phyloP scores from a whole-genome alignment of 2,329 filamentous ascomycete genomes.

The Penicillium sp. region DNA sequence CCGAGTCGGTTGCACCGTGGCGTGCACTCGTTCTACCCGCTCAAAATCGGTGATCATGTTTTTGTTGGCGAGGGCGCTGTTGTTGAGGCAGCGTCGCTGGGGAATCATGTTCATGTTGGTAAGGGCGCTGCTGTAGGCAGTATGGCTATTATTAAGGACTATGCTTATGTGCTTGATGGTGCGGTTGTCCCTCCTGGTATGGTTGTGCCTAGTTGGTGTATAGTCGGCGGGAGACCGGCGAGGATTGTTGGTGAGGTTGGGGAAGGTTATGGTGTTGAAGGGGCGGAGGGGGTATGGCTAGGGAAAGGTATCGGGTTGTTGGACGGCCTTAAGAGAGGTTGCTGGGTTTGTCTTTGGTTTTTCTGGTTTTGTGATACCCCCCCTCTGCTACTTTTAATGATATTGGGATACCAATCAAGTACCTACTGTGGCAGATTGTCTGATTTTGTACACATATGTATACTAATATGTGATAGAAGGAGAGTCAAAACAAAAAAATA shows the following conservation, averaged over 20 bases:
- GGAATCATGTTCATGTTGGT: conserved; percentile 83
- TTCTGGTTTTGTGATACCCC: conserved; percentile 19
- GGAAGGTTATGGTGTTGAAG: conserved; percentile 48
- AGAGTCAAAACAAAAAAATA: neutral
- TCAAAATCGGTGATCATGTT: conserved; percentile 92
- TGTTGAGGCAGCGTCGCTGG: conserved; percentile 79
- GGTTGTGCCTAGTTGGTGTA: conserved; percentile 87
- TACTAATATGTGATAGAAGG: neutral
- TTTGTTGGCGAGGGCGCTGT: conserved; percentile 75
- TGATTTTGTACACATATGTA: neutral
- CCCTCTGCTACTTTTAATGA: conserved; percentile 4
- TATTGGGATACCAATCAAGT: neutral
- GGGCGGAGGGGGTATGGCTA: conserved; percentile 44
- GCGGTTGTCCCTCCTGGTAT: conserved; percentile 81
- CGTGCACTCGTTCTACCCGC: conserved; percentile 63
- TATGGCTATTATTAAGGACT: conserved; percentile 91
- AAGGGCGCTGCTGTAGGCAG: conserved; percentile 73
- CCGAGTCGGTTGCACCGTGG: conserved; percentile 81
- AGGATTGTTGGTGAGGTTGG: conserved; percentile 74
- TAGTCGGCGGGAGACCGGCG: conserved; percentile 82
- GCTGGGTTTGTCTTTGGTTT: conserved; percentile 2
- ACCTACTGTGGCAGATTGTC: neutral
- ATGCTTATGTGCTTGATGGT: conserved; percentile 80
- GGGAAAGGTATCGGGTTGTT: conserved; percentile 43
- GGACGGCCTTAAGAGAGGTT: conserved; percentile 25